Evolutionary conservation across 805 yeast genomes (phyloP), one percentile per base, ranked within the genome.

Genomic region (Lipomyces yamanashiensis): DNA sequence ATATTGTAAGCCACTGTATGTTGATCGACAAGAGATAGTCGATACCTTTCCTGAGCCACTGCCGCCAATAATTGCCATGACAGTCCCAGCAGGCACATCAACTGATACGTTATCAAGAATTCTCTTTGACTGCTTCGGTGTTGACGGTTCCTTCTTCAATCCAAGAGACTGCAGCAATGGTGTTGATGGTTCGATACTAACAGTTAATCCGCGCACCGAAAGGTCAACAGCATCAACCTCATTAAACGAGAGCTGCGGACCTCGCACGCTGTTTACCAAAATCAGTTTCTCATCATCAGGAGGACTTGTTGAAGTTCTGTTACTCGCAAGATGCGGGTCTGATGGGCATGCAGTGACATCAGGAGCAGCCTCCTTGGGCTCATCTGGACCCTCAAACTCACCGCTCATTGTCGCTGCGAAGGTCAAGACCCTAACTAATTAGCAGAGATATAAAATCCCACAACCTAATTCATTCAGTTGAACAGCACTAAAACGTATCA

Each of bases 31-130:
- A 37, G 37, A 23, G 19, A 3, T 15, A 15, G 19, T 7, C 2
- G n/a, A 39, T 58, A 65, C 68, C 62, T 91, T 90, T 2, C 96
- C 96, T 2, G 91, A 85, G 0, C 96, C 96, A 0, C 92, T 87
- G 0, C 96, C 93, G 1, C 96, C 97, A 78, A 91, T 82, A 9
- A 90, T 88, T 6, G 96, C 96, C 75, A 90, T 80, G 44, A 91
- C 75, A 9, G 87, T 78, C 17, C 90, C 89, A 13, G 83, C 74
- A 0, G 84, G 82, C 10, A 89, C 78, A 56, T 84, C 85, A 64
- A 89, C 80, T 1, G 89, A 84, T 53, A 89, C 78, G 34, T 84
- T 74, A 41, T 81, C 72, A 2, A 85, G 76, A 34, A 85, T 77
- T 3, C 76, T 72, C 59, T 79, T 78, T 28, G 55, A 48, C 17